phyloP scores from a whole-genome alignment of 2,329 filamentous ascomycete genomes.

The Capronia americana region DNA sequence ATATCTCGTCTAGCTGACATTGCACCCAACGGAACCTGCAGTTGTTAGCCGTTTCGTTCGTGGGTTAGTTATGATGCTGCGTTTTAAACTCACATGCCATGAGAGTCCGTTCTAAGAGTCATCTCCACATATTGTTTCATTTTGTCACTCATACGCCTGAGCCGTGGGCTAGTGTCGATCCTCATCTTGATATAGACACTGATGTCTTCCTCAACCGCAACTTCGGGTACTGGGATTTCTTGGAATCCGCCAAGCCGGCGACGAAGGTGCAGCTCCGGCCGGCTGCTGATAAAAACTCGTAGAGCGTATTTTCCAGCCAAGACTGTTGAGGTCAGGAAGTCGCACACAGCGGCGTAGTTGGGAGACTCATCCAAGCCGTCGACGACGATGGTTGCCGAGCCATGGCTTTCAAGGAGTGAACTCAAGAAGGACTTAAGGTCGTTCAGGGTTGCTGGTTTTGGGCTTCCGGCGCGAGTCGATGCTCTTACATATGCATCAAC shows the following conservation, averaged over 20 bases:
- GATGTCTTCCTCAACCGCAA: slow-evolving; percentile 29
- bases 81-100: slow-evolving; percentile 29
- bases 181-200: slow-evolving; percentile 29
- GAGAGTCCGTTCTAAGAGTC: slow-evolving; percentile 21
- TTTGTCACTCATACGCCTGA: slow-evolving; percentile 26
- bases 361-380: slow-evolving; percentile 34
- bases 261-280: slow-evolving; percentile 27
- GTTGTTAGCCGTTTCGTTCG: not conserved
- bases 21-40: slow-evolving; percentile 39
- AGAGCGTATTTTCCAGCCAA: slow-evolving; percentile 21
- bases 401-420: slow-evolving; percentile 9
- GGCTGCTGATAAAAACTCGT: slow-evolving; percentile 31
- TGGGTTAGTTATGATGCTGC: not conserved
- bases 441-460: slow-evolving; percentile 21
- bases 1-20: slow-evolving; percentile 36
- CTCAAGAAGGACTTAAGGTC: slow-evolving; percentile 22
- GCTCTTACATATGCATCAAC: slow-evolving; percentile 17
- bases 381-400: slow-evolving; percentile 22
- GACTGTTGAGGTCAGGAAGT: slow-evolving; percentile 30
- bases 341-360: slow-evolving; percentile 26
- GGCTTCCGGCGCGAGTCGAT: slow-evolving; percentile 17
- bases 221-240: slow-evolving; percentile 25
- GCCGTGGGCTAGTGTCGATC: slow-evolving; percentile 20
- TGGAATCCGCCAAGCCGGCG: slow-evolving; percentile 19
- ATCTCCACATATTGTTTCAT: slow-evolving; percentile 30